Percentiles rank a stretch among this genome's conserved stretches.
Conservation (phyloP, 306 rosid species). For the Vigna hirtella region DNA sequence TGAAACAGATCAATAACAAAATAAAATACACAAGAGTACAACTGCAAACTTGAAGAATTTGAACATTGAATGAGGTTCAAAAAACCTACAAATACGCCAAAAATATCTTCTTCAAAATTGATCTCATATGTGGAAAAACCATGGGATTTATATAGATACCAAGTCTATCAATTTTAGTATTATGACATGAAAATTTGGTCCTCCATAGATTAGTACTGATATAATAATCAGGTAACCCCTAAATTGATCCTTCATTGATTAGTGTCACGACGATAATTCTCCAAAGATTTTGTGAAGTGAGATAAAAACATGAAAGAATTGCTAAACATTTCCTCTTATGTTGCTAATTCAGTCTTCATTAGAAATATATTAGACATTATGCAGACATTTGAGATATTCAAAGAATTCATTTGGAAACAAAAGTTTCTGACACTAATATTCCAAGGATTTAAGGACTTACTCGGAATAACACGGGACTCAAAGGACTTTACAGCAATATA, state of each 20-base stretch:
- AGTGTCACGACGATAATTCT: neutral
- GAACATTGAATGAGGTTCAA: conserved; percentile 5
- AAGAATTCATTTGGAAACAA: neutral
- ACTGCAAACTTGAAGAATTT: conserved; percentile 9
- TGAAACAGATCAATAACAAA: neutral
- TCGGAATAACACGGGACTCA: neutral
- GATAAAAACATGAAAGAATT: neutral
- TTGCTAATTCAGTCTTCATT: neutral
- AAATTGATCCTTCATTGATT: neutral
- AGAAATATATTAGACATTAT: conserved; percentile 9
- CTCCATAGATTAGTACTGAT: neutral
- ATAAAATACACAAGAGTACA: neutral
- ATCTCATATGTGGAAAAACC: neutral
- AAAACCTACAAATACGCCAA: neutral
- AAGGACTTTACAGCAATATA: conserved; percentile 9
- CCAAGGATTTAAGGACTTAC: neutral
- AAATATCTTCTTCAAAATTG: neutral
- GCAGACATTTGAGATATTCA: neutral
- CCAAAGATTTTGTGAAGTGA: neutral
- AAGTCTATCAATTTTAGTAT: neutral
- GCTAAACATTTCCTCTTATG: neutral
- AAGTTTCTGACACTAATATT: neutral
- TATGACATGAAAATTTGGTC: neutral
- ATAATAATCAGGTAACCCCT: neutral
- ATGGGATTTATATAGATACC: neutral